Percentiles rank a stretch among this genome's conserved stretches.
These are phyloP conservation scores for Cyamopsis tetragonoloba DNA, from an alignment of 306 rosid genomes.

Conservation along the genomic window DNA sequence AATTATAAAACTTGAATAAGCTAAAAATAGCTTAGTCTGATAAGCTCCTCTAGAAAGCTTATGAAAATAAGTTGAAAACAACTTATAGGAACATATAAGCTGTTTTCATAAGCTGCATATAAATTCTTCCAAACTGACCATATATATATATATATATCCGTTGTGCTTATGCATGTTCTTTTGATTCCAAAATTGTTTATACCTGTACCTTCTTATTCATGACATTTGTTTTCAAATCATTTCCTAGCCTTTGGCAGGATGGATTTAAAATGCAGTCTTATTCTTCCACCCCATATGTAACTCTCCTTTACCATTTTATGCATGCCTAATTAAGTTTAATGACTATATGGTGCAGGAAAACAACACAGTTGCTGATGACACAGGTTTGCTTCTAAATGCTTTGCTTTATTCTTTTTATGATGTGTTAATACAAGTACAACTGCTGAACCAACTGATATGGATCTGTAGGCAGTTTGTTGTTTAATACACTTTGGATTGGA, in stretches of 20 bases:
- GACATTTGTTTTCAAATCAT: too few species aligned
- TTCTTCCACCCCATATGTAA: background rate
- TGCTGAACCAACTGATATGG: slow-evolving; percentile 18
- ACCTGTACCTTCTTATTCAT: background rate
- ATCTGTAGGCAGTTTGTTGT: background rate
- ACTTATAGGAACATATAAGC: too few species aligned
- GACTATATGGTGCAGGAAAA: slow-evolving; percentile 66
- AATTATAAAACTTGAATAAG: too few species aligned
- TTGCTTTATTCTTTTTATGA: slow-evolving; percentile 11
- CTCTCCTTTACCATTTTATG: background rate
- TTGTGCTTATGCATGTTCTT: background rate
- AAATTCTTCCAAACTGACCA: too few species aligned
- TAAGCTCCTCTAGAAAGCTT: too few species aligned
- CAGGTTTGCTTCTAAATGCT: slow-evolving; percentile 56
- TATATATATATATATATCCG: too few species aligned
- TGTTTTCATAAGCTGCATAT: too few species aligned
- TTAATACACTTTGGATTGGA: background rate
- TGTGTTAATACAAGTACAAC: background rate
- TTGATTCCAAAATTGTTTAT: background rate
- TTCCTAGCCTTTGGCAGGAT: background rate
- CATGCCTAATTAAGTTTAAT: slow-evolving; percentile 30
- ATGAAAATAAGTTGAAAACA: too few species aligned
- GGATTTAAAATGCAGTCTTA: background rate
- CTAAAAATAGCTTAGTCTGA: too few species aligned
- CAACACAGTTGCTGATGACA: slow-evolving; percentile 46